A percentile compares a stretch with the other conserved stretches of the same genome.
Evolutionary conservation across 441 rosid genomes (phyloP).

Genomic region (Adansonia rubrostipa): DNA sequence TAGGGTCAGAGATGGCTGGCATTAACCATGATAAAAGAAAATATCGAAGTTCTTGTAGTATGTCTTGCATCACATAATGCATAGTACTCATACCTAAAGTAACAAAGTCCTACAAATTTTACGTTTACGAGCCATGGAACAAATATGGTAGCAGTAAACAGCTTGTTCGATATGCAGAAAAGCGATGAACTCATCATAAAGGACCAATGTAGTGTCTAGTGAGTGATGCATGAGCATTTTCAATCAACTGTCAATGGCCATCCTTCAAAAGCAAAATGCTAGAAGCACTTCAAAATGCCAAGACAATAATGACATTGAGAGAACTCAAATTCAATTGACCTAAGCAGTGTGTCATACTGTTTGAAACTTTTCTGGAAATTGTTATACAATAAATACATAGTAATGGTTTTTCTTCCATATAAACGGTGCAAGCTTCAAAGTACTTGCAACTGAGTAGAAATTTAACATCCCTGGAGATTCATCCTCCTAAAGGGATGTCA

Average conservation of each 20-base stretch:
- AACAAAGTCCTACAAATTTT: neutral
- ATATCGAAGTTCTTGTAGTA: neutral
- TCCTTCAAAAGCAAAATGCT: neutral
- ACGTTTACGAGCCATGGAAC: neutral
- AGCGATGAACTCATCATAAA: slow-evolving; percentile 25
- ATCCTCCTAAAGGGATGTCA: neutral
- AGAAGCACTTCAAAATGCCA: slow-evolving; percentile 20
- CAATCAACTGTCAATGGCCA: slow-evolving; percentile 12
- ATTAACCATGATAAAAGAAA: neutral
- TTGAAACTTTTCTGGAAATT: neutral
- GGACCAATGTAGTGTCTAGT: slow-evolving; percentile 18
- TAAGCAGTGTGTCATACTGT: neutral
- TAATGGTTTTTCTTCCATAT: neutral
- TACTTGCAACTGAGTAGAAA: neutral
- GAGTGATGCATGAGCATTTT: slow-evolving; percentile 32
- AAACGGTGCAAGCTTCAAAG: neutral
- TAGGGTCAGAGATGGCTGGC: neutral
- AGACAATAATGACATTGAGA: neutral
- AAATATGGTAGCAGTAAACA: neutral
- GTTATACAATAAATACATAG: too few species aligned
- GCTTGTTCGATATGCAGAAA: slow-evolving; percentile 13
- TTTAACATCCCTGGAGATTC: neutral
- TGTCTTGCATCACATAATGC: neutral
- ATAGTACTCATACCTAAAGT: neutral
- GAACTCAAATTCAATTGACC: neutral